A percentile compares a stretch with the other conserved stretches of the same genome.
phyloP scores from a whole-genome alignment of 768 basidiomycete species.

The Pleurotus tuoliensis region DNA sequence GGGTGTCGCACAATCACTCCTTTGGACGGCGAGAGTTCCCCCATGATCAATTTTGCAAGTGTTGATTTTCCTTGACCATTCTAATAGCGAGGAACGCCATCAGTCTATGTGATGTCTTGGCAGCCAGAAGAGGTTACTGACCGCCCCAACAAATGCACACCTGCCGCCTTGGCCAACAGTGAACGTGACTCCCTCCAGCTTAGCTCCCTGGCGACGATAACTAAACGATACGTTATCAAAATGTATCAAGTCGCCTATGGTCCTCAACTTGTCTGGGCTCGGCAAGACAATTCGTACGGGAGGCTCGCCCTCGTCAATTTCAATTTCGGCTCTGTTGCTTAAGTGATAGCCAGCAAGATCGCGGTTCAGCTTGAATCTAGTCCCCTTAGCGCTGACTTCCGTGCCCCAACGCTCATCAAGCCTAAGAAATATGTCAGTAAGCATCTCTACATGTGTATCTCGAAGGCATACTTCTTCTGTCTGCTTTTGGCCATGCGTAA shows the following conservation, averaged over 20 bases:
- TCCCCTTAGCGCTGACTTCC: slow-evolving; percentile 35
- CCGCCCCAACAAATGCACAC: slow-evolving; percentile 36
- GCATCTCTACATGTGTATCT: neutral
- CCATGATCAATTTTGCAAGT: slow-evolving; percentile 43
- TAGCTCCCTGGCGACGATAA: slow-evolving; percentile 21
- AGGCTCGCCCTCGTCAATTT: slow-evolving; percentile 33
- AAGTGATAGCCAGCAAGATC: slow-evolving; percentile 36
- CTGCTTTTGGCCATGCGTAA: slow-evolving; percentile 48
- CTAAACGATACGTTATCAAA: slow-evolving; percentile 28
- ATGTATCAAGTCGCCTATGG: slow-evolving; percentile 28
- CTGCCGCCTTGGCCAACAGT: slow-evolving; percentile 34
- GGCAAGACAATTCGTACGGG: slow-evolving; percentile 31
- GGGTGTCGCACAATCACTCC: slow-evolving; percentile 54
- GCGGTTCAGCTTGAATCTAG: slow-evolving; percentile 54
- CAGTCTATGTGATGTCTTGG: neutral
- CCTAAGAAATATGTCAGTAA: neutral
- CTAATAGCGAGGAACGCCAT: slow-evolving; percentile 19
- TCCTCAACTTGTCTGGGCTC: slow-evolving; percentile 22
- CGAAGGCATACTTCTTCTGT: slow-evolving; percentile 41
- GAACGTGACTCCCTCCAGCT: slow-evolving; percentile 27
- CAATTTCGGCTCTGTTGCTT: slow-evolving; percentile 34
- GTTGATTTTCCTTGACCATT: slow-evolving; percentile 61
- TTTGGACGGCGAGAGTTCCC: slow-evolving; percentile 10
- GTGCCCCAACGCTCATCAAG: slow-evolving; percentile 35
- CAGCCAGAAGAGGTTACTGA: neutral